A percentile compares a stretch with the other conserved stretches of the same genome.
Evolutionary conservation across 1,284 basidiomycete species (phyloP).

Genomic region (Ceratobasidium sp.): DNA sequence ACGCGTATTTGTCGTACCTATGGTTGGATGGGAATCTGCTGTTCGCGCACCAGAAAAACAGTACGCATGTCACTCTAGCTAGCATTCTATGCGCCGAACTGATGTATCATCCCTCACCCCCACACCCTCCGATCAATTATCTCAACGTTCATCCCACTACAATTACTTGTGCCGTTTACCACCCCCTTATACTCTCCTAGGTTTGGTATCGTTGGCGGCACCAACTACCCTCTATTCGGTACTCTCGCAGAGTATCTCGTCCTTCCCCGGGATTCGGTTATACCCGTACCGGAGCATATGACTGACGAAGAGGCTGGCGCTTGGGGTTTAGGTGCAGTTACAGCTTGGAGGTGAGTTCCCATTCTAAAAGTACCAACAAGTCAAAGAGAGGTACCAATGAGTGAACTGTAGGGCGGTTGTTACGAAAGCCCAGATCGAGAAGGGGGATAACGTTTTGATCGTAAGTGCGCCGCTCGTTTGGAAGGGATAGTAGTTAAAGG

Average conservation of each 20-base stretch:
- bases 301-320: conserved; percentile 76
- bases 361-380: conserved; percentile 2
- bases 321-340: conserved; percentile 80
- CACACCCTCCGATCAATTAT: conserved; percentile 27
- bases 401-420: conserved; percentile 66
- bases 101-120: conserved; percentile 44
- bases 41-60: conserved; percentile 67
- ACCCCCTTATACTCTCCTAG: conserved; percentile 50
- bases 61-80: conserved; percentile 49
- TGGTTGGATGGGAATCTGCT: conserved; percentile 77
- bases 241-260: conserved; percentile 82
- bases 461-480: conserved; percentile 49
- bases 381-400: background rate
- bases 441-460: conserved; percentile 79
- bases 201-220: conserved; percentile 71
- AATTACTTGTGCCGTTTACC: conserved; percentile 45
- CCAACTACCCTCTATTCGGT: conserved; percentile 64
- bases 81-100: conserved; percentile 41
- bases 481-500: conserved; percentile 48
- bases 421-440: conserved; percentile 71
- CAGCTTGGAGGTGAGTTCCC: conserved; percentile 76
- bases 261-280: conserved; percentile 74
- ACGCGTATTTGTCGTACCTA: conserved; percentile 79
- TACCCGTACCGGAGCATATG: conserved; percentile 75
- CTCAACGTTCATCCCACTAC: too few relatives aligned